Evolutionary conservation across 148 eudicot species (phyloP).

Genomic region (Rhododendron ferrugineum): DNA sequence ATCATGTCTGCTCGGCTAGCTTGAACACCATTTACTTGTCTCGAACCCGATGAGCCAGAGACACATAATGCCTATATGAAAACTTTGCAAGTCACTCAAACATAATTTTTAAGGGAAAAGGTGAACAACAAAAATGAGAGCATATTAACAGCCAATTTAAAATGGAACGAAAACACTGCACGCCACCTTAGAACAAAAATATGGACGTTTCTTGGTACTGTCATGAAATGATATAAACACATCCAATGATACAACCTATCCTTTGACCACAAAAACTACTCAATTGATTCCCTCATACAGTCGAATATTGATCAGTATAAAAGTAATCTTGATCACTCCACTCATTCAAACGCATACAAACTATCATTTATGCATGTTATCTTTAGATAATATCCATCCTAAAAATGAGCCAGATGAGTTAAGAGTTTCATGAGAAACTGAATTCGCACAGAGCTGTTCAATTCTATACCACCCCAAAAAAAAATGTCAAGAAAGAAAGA

Average conservation of each 20-base stretch:
- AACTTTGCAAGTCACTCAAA: slow-evolving; percentile 6
- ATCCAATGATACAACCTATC: neutral
- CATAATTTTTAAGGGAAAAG: neutral
- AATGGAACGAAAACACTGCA: neutral
- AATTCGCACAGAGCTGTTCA: neutral
- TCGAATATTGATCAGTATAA: too few relatives aligned
- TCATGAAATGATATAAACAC: neutral
- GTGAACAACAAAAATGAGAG: neutral
- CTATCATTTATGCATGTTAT: neutral
- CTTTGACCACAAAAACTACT: neutral
- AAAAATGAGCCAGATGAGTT: neutral
- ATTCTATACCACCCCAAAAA: neutral
- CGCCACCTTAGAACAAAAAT: neutral
- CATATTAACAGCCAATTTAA: neutral
- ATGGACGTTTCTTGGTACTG: neutral
- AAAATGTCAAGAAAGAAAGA: neutral
- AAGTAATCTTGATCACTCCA: neutral
- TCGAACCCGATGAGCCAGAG: slow-evolving; percentile 37
- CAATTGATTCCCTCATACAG: neutral
- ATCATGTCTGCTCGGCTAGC: slow-evolving; percentile 88
- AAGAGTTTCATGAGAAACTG: neutral
- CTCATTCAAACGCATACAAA: neutral
- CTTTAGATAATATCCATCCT: neutral
- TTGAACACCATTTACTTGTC: slow-evolving; percentile 82
- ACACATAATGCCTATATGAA: slow-evolving; percentile 77